Base-by-base conservation (phyloP, 2,329 filamentous ascomycete genomes). In the Cyphellophora attinorum region DNA sequence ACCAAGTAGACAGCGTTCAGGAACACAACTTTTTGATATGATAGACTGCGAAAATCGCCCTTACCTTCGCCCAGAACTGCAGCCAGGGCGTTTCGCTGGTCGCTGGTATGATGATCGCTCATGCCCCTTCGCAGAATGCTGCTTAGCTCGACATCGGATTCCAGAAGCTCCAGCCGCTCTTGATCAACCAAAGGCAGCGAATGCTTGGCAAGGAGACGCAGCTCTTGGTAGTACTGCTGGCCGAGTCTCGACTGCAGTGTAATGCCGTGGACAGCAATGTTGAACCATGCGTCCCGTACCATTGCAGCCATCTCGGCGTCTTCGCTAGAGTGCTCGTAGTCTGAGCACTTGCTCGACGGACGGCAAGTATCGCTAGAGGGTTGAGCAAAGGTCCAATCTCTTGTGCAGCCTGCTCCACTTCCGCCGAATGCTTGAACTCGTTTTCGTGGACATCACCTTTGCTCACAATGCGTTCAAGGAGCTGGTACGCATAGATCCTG, bases 111-210 rank as follows among this genome's bases (percentile, higher is more conserved):
- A 18, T 89, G 82, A 5, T 79, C 74, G 44, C 77, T 85, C 66
- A 85, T 84, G 12, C 88, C 89, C 41, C 91, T 76, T 40, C 89
- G 79, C 33, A 99, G 68, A 12, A 96, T 82, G 1, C 86, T 93
- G 52, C 98, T 96, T 27, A 98, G 72, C 52, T 98, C 91, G 36
- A 99, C 89, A 46, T 96, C 91, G 55, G 88, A 95, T 58, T 98
- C 91, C 6, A 91, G 72, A 52, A 93, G 80, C 48, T 94, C 88
- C 18, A 85, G 81, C 39, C 86, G 78, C 54, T 93, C 83, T 53
- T 94, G 85, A 2, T 88, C 78, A 19, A 98, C 81, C 35, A 98
- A 63, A 0, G 91, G 83, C 17, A 83, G 79, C 10, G 88, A 94
- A 58, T 94, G 79, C 33, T 85, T 76, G 2, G 93, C 89, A 54